Evolutionary conservation across 176 grass and related monocot species (phyloP).

Genomic region (Ensete glaucum): DNA sequence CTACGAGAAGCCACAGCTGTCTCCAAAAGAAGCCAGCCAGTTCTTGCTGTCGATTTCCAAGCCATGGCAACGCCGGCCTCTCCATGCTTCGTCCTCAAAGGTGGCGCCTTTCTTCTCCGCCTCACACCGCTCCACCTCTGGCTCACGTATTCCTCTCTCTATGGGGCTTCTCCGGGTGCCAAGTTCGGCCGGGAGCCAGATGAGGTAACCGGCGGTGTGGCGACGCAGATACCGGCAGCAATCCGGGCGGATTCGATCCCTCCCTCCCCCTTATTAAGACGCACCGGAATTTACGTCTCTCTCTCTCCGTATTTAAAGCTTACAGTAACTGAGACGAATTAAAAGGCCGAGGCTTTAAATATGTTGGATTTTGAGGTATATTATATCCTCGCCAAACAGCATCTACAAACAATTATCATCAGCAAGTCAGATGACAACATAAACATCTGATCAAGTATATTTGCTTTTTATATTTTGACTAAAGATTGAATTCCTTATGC

Average conservation of each 20-base stretch:
- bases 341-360: background rate
- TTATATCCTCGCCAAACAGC: background rate
- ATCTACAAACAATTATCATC: background rate
- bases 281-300: background rate
- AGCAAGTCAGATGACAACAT: no score
- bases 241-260: background rate
- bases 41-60: no score
- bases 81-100: background rate
- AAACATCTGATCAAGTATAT: no score
- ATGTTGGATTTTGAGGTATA: background rate
- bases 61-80: background rate
- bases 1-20: no score
- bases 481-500: no score
- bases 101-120: background rate
- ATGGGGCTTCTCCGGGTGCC: background rate
- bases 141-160: no score
- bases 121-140: no score
- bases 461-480: no score
- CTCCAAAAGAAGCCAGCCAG: no score
- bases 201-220: conserved; percentile 1
- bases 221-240: background rate
- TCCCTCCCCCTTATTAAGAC: background rate
- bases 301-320: conserved; percentile 9
- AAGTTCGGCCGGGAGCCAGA: background rate
- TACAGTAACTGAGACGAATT: conserved; percentile 7